Base-by-base conservation (phyloP, 2,329 filamentous ascomycete genomes). In the Botrytis paeoniae region DNA sequence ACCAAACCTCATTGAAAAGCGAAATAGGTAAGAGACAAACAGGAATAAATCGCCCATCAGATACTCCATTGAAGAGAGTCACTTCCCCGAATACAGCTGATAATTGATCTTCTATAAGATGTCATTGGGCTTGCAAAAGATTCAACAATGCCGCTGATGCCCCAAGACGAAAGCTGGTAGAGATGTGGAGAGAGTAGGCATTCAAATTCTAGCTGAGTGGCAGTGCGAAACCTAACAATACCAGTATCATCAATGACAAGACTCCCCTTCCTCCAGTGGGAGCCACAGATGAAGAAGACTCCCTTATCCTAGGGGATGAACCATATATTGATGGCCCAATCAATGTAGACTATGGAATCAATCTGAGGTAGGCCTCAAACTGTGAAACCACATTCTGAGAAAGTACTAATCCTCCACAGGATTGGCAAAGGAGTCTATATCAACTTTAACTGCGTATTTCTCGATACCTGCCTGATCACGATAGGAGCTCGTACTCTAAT, bases 401-500 rank as follows among this genome's bases (percentile, higher is more conserved):
- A 25, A 51, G 39, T 73, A 59, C 69, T 75, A 62, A 76, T 70
- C 57, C 5, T 59, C 25, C 35, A 39, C 73, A 87, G 86, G 73
- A 81, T 95, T 12, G 93, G 92, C 29, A 83, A 88, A 62, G 89
- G 89, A 71, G 92, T 93, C 22, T 96, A 90, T 78, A 86, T 97
- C 80, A 97, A 92, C 82, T 90, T 87, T 80, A 91, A 93, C 81
- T 91, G 88, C 77, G 90, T 89, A 9, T 92, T 94, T 80, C 84
- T 97, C 43, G 94, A 97, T 80, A 95, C 92, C 1, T 92, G 90
- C 80, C 82, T 85, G 41, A 92, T 97, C 72, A 89, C 86, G 1
- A 89, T 97, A 66, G 94, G 94, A 0, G 87, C 90, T 7, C 89
- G 94, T 70, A 95, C 93, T 1, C 83, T 97, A 39, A 84, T 96